Base-by-base conservation (phyloP, 305 asterid genomes). In the Fraxinus angustifolia region DNA sequence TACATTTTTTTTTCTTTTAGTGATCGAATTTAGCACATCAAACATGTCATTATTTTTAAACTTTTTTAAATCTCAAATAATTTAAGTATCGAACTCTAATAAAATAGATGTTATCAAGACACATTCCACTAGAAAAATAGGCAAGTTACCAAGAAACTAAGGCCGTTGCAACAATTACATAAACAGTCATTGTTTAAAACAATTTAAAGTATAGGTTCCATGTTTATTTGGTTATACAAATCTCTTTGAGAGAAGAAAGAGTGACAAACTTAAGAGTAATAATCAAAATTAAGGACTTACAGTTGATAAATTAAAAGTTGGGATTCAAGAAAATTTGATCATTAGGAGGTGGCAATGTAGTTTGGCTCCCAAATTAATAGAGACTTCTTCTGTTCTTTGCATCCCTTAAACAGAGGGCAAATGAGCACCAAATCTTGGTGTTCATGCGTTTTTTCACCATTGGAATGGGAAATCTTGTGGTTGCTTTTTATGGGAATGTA, bases 311-410 rank as follows among this genome's bases (percentile, higher is more conserved):
- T 79, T 62, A 83, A 85, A 65, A 67, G 73, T 67, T 28, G 35
- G 73, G 73, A 12, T 23, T 88, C 73, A 75, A 79, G 77, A 82
- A 31, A 73, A 62, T 53, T 35, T 80, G 81, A 40, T 42, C 1
- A 78, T 88, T 79, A 89, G 67, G 93, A 88, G 40, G 96, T 90
- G 50, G 93, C 92, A 79, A 91, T 89, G 93, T 91, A 90, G 80
- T 86, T 79, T 42, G 93, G 91, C 91, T 89, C 92, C 89, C 91
- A 87, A 31, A 87, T 76, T 31, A 80, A 16, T 10, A 84, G 87
- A 50, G 91, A 85, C 34, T 87, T 86, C 79, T 89, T 84, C 2
- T 83, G 81, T 80, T 90, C 92, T 73, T 89, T 90, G 92, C 96
- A 91, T 16, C 91, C 92, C 84, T 84, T 87, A 78, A 84, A 68